A percentile compares a stretch with the other conserved stretches of the same genome.
These are phyloP conservation scores for Lachancea thermotolerans DNA, from an alignment of 805 yeast species.

Conservation along the genomic window DNA sequence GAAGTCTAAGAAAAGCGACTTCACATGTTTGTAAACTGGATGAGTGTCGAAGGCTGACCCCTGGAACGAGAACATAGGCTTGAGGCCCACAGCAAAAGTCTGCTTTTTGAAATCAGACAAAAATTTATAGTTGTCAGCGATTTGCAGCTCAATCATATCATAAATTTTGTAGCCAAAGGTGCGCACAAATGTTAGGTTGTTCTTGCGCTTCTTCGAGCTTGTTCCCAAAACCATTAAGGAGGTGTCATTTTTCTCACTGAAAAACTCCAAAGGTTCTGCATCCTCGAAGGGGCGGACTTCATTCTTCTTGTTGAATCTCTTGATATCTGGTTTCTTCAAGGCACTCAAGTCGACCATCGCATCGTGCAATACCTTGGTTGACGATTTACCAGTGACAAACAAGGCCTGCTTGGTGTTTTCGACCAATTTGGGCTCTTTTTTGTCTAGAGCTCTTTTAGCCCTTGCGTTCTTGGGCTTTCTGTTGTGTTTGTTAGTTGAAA, in stretches of 20 bases:
- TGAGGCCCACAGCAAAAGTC: slow-evolving; percentile 82
- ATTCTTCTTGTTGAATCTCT: slow-evolving; percentile 83
- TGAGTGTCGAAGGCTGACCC: slow-evolving; percentile 88
- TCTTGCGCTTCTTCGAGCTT: slow-evolving; percentile 86
- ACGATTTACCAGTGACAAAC: slow-evolving; percentile 82
- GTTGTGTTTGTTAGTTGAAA: slow-evolving; percentile 1
- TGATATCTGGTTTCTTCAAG: slow-evolving; percentile 82
- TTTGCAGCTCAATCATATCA: slow-evolving; percentile 88
- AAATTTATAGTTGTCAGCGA: slow-evolving; percentile 61
- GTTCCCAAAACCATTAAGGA: slow-evolving; percentile 76
- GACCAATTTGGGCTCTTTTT: slow-evolving; percentile 77
- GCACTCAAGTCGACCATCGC: slow-evolving; percentile 84
- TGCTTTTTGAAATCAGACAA: slow-evolving; percentile 71
- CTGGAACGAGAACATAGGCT: slow-evolving; percentile 90
- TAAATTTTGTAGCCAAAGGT: slow-evolving; percentile 85
- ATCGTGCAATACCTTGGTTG: slow-evolving; percentile 76
- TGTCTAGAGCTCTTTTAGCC: slow-evolving; percentile 87
- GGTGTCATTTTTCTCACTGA: slow-evolving; percentile 89
- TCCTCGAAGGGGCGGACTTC: slow-evolving; percentile 93
- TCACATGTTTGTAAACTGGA: slow-evolving; percentile 77
- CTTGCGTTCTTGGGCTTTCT: slow-evolving; percentile 88
- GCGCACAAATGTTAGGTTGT: slow-evolving; percentile 79
- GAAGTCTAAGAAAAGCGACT: slow-evolving; percentile 84
- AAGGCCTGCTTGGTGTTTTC: slow-evolving; percentile 88
- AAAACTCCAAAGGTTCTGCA: slow-evolving; percentile 74